Evolutionary conservation across 768 basidiomycete species (phyloP).

Genomic region (Daedaleopsis sinensis): DNA sequence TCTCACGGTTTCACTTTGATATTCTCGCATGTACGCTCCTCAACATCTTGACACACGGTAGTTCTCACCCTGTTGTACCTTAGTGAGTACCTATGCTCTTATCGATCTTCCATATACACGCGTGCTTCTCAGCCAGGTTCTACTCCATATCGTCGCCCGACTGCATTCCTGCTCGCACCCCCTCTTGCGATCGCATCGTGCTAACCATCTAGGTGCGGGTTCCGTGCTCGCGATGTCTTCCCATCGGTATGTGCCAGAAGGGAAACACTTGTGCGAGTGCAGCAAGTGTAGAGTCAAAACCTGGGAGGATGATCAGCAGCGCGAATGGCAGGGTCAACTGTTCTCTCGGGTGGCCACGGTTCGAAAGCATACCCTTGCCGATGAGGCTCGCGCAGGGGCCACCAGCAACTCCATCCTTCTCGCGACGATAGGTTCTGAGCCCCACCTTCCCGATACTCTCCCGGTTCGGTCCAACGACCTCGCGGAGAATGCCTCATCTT

Average conservation of each 20-base stretch:
- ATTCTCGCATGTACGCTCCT: too few relatives aligned
- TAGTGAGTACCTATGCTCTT: too few relatives aligned
- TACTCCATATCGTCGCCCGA: too few relatives aligned
- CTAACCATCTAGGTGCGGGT: neutral
- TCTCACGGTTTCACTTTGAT: too few relatives aligned
- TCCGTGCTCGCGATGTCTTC: neutral
- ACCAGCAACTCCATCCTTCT: neutral
- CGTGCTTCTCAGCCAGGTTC: too few relatives aligned
- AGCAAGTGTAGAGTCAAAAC: neutral
- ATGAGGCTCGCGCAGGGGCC: neutral
- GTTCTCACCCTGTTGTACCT: too few relatives aligned
- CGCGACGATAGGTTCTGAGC: neutral
- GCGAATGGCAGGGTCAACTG: neutral
- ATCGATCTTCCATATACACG: too few relatives aligned
- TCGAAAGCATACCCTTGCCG: neutral
- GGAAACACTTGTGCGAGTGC: neutral
- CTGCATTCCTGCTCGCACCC: too few relatives aligned
- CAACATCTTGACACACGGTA: too few relatives aligned
- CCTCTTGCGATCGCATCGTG: neutral
- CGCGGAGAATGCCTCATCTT: too few relatives aligned
- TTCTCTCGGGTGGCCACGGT: neutral
- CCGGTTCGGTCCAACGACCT: too few relatives aligned
- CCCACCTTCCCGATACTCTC: neutral
- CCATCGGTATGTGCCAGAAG: neutral
- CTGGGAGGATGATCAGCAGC: neutral